Conservation (phyloP, 1,284 basidiomycete species). For the Ustilago shanxiensis region DNA sequence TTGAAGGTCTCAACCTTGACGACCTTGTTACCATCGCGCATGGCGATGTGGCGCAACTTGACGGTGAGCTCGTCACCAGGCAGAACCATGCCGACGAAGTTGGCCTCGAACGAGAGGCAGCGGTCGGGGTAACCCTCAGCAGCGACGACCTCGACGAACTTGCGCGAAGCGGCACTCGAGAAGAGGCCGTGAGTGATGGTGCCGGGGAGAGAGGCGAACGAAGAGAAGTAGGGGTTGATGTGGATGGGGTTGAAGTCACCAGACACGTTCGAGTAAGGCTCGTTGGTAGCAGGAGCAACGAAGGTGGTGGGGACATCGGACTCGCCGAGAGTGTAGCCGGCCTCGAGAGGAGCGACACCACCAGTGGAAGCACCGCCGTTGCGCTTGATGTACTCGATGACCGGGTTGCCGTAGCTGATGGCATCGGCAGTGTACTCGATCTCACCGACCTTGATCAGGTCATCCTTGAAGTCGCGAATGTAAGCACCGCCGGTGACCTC, state of each 20-base stretch:
- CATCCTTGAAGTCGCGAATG: slow-evolving; percentile 63
- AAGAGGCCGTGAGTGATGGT: slow-evolving; percentile 99
- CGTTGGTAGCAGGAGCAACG: slow-evolving; percentile 80
- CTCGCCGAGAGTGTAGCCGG: slow-evolving; percentile 68
- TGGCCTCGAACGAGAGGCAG: slow-evolving; percentile 63
- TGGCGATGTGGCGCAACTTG: slow-evolving; percentile 75
- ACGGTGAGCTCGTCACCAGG: slow-evolving; percentile 90
- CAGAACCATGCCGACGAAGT: slow-evolving; percentile 96
- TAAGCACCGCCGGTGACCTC: slow-evolving; percentile 78
- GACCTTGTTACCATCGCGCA: slow-evolving; percentile 75
- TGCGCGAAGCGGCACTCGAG: slow-evolving; percentile 93
- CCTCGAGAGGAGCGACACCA: slow-evolving; percentile 81
- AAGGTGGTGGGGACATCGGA: slow-evolving; percentile 53
- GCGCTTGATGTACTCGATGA: slow-evolving; percentile 90
- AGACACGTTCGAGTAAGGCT: slow-evolving; percentile 94
- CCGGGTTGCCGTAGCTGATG: slow-evolving; percentile 80
- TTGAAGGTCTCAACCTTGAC: slow-evolving; percentile 91
- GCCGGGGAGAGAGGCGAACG: slow-evolving; percentile 90
- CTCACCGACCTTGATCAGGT: slow-evolving; percentile 60
- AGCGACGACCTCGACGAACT: slow-evolving; percentile 91
- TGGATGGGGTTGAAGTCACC: slow-evolving; percentile 99
- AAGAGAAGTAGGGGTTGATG: slow-evolving; percentile 97
- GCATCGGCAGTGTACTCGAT: slow-evolving; percentile 61
- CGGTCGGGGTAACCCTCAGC: slow-evolving; percentile 92
- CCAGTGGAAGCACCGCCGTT: slow-evolving; percentile 82